A percentile compares a stretch with the other conserved stretches of the same genome.
Conservation (phyloP, 176 grass and related monocot genomes). For the Aegilops tauschii region DNA sequence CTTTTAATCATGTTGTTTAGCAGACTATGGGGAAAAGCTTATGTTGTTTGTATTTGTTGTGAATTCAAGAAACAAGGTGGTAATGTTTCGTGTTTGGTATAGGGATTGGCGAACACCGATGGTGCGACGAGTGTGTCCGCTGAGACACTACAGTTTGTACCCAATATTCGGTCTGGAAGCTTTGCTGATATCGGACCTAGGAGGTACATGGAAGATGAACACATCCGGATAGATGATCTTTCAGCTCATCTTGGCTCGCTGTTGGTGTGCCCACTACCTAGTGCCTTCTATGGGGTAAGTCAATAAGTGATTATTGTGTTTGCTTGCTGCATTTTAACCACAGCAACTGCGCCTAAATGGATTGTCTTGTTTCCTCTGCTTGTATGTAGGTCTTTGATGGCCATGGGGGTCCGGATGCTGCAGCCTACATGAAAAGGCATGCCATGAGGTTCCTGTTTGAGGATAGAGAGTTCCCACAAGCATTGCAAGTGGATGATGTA, state of each 20-base stretch:
- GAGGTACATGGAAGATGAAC: conserved; percentile 95
- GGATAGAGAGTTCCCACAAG: conserved; percentile 67
- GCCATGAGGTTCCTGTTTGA: conserved; percentile 81
- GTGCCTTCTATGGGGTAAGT: conserved; percentile 89
- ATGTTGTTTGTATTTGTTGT: background rate
- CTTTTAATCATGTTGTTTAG: background rate
- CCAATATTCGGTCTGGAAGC: conserved; percentile 80
- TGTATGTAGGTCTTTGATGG: conserved; percentile 85
- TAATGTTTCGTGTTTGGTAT: background rate
- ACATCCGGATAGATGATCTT: conserved; percentile 93
- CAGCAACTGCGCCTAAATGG: background rate
- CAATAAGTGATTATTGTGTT: conserved; percentile 9
- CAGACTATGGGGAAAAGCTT: background rate
- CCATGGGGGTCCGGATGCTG: conserved; percentile 80
- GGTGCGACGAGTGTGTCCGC: conserved; percentile 24
- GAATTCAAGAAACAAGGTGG: background rate
- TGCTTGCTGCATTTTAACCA: background rate
- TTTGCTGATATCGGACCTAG: conserved; percentile 79
- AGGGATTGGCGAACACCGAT: conserved; percentile 40
- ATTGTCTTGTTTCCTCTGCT: background rate
- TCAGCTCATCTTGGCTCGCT: conserved; percentile 63
- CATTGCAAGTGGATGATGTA: conserved; percentile 41
- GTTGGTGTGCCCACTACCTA: conserved; percentile 71
- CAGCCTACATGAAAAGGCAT: conserved; percentile 89
- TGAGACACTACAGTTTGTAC: conserved; percentile 48